Base-by-base conservation (phyloP, 805 yeast species). In the Kodamaea hsintzibuensis region DNA sequence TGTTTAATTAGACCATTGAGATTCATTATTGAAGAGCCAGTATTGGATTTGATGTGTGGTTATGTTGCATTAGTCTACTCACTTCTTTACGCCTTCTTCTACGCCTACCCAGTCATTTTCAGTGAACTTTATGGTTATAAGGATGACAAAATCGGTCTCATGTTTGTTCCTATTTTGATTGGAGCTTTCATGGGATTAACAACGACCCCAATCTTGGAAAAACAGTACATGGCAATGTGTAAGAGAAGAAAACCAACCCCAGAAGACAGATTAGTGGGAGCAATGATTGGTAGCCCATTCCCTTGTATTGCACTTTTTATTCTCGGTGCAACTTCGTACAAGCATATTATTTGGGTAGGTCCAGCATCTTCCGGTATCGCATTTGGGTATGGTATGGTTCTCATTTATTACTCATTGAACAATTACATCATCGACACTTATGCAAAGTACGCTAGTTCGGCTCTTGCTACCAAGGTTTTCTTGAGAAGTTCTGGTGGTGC, bases 101-200 rank as follows among this genome's bases (percentile, higher is more conserved):
- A 91, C 73, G 97, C 97, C 0, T 91, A 88, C 72, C 97, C 97
- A 4, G 96, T 87, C 51, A 89, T 91, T 50, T 91, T 91, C 69
- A 80, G 79, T 51, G 88, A 85, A 52, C 78, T 91, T 50, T 89
- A 91, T 64, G 90, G 85, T 49, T 91, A 78, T 71, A 78, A 85
- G 60, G 96, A 90, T 69, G 89, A 89, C 61, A 77, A 78, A 50
- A 84, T 88, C 60, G 97, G 97, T 38, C 73, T 91, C 61, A 89
- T 91, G 96, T 81, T 89, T 61, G 86, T 91, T 63, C 97, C 97
- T 22, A 91, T 91, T 62, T 73, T 91, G 57, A 89, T 91, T 55
- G 97, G 97, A 59, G 97, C 97, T 1, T 69, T 75, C 12, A 69
- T 84, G 43, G 96, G 96, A 0, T 74, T 91, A 35, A 60, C 74